phyloP scores from a whole-genome alignment of 2,329 filamentous ascomycete genomes.

The Monilinia fructigena region DNA sequence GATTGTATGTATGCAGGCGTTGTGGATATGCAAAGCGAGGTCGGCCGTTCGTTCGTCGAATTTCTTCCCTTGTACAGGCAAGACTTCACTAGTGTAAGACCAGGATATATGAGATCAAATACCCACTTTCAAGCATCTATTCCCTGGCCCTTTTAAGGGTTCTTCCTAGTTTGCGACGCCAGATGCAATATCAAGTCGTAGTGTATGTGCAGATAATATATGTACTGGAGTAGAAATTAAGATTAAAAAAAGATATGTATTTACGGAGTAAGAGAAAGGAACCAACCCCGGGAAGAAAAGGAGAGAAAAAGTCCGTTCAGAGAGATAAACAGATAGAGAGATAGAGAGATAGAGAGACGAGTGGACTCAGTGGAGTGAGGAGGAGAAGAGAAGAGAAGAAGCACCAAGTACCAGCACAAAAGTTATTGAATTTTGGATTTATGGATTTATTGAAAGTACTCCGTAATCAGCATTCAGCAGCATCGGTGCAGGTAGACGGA shows the following conservation, averaged over 20 bases:
- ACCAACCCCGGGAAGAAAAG: neutral
- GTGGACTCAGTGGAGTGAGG: neutral
- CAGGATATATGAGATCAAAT: conserved; percentile 23
- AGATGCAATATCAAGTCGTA: conserved; percentile 18
- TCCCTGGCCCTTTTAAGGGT: conserved; percentile 22
- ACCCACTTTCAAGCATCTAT: conserved; percentile 21
- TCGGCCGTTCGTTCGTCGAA: conserved; percentile 22
- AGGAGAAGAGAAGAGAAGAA: neutral
- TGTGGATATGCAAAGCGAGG: conserved; percentile 22
- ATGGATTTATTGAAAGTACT: neutral
- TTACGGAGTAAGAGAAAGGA: neutral
- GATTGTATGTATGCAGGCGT: conserved; percentile 22
- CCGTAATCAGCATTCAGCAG: neutral
- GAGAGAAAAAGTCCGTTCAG: neutral
- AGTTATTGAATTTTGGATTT: neutral
- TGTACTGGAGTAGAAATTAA: conserved; percentile 11
- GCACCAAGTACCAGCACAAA: conserved; percentile 9
- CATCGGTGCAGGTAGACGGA: neutral
- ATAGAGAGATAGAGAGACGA: neutral
- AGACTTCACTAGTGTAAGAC: conserved; percentile 21
- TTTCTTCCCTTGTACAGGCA: conserved; percentile 21
- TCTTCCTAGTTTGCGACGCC: conserved; percentile 22
- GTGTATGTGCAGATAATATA: conserved; percentile 4
- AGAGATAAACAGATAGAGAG: neutral
- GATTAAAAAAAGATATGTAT: conserved; percentile 12